Conservation (phyloP, 331 rosid species). For the Malus hybrid region DNA sequence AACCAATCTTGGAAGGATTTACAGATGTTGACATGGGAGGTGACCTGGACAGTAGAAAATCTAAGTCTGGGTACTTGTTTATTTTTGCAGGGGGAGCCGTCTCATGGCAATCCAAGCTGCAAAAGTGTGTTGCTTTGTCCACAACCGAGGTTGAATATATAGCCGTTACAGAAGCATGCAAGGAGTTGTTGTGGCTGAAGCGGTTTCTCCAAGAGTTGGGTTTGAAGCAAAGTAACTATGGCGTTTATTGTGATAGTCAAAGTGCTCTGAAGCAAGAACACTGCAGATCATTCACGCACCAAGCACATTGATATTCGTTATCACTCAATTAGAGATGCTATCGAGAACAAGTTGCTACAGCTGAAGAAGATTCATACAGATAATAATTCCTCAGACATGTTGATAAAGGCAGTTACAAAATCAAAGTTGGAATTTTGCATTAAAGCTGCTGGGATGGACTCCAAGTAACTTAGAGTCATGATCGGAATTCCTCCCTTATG, state of each 20-base stretch:
- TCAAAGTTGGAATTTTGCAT: too few relatives aligned
- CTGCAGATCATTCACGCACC: background rate
- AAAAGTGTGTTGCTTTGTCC: background rate
- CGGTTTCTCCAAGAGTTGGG: background rate
- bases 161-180: background rate
- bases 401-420: too few relatives aligned
- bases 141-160: background rate
- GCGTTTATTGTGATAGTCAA: background rate
- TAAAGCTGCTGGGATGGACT: too few relatives aligned
- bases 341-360: background rate
- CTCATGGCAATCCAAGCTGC: background rate
- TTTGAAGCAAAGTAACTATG: background rate
- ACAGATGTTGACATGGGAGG: background rate
- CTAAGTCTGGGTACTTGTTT: background rate
- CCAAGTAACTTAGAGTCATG: too few relatives aligned
- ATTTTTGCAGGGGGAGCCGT: background rate
- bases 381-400: too few relatives aligned
- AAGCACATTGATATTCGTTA: background rate
- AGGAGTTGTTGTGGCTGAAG: background rate
- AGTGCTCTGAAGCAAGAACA: background rate
- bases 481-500: too few relatives aligned
- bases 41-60: background rate
- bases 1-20: background rate
- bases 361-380: too few relatives aligned
- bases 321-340: background rate